Percentiles rank a stretch among this genome's conserved stretches.
These are phyloP conservation scores for Ustilago cynodontis DNA, from an alignment of 1,284 basidiomycete genomes.

Conservation along the genomic window DNA sequence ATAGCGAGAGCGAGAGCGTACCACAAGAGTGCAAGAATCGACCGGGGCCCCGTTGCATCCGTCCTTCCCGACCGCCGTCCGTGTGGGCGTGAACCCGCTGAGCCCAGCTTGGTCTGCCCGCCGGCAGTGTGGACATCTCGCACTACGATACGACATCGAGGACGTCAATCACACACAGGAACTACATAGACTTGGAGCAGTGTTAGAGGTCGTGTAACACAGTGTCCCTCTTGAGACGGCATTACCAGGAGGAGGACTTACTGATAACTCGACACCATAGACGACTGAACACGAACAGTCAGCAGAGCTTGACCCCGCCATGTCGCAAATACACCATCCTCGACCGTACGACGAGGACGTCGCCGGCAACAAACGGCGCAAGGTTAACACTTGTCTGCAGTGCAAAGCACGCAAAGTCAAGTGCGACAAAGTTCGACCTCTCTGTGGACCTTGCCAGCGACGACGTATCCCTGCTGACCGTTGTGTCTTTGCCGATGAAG, in stretches of 20 bases:
- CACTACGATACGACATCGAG: neutral
- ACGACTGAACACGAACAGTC: neutral
- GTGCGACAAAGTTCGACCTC: conserved; percentile 64
- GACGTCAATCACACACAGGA: neutral
- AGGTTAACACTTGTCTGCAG: conserved; percentile 67
- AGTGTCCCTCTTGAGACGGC: neutral
- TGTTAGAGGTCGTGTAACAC: neutral
- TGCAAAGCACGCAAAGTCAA: conserved; percentile 65
- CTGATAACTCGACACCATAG: neutral
- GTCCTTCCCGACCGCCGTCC: neutral
- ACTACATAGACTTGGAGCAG: neutral
- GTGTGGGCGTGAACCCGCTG: neutral
- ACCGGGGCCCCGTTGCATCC: neutral
- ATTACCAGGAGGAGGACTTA: neutral
- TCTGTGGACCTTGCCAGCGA: conserved; percentile 65
- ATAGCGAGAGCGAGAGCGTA: neutral
- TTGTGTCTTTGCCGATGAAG: conserved; percentile 61
- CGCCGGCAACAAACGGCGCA: conserved; percentile 56
- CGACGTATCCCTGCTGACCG: conserved; percentile 57
- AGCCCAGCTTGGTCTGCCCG: neutral
- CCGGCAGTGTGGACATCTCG: neutral
- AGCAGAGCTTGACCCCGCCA: neutral
- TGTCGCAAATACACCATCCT: conserved; percentile 40
- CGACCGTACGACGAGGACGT: conserved; percentile 42
- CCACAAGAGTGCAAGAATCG: neutral